Evolutionary conservation across 2,329 filamentous ascomycete genomes (phyloP).

Genomic region (Fusarium hostae): DNA sequence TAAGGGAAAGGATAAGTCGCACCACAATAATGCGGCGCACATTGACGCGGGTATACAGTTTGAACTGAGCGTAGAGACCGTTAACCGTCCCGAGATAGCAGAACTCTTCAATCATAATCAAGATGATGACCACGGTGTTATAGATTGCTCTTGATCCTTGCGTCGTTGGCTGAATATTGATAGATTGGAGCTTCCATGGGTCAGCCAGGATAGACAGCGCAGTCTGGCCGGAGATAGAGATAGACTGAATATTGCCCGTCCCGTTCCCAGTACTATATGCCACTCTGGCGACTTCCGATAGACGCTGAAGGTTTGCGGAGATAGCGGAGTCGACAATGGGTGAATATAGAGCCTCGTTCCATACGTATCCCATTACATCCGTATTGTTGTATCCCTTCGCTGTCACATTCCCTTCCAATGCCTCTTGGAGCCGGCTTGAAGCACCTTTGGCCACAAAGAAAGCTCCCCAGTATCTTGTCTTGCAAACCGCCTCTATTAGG

Average conservation of each 20-base stretch:
- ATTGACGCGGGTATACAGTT: slow-evolving; percentile 24
- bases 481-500: background rate
- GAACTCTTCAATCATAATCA: slow-evolving; percentile 41
- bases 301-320: background rate
- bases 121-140: slow-evolving; percentile 41
- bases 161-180: slow-evolving; percentile 35
- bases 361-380: background rate
- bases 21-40: background rate
- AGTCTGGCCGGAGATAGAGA: slow-evolving; percentile 19
- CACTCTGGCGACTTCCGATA: background rate
- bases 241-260: background rate
- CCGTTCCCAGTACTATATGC: background rate
- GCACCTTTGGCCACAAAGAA: background rate
- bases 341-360: background rate
- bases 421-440: background rate
- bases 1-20: background rate
- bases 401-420: background rate
- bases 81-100: slow-evolving; percentile 41
- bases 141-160: slow-evolving; percentile 42
- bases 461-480: background rate
- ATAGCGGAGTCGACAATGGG: background rate
- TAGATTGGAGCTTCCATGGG: slow-evolving; percentile 36
- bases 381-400: background rate
- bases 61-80: slow-evolving; percentile 38
- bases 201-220: slow-evolving; percentile 33